Evolutionary conservation across 371 early-diverging fungal genomes (phyloP), one percentile per base, ranked within the genome.

Genomic region (Apophysomyces ossiformis): DNA sequence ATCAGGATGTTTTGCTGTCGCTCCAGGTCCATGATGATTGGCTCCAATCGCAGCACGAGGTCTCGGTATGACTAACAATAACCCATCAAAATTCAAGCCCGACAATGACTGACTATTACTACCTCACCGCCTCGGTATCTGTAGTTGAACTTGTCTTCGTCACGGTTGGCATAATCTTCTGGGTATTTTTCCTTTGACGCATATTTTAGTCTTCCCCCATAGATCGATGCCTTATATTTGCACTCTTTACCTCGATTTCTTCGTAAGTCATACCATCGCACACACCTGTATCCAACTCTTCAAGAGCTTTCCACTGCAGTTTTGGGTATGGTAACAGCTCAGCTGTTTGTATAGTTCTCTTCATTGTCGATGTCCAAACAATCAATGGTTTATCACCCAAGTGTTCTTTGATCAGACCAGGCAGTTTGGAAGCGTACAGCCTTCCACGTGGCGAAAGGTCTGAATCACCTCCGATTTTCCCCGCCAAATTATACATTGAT

Each of bases 211-310:
- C 7, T 26, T 26, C 2, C 32, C 32, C 46, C 46, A 45, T 45
- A 45, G 1, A 45, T 45, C 32, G 32, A 26, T 41, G 8, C 13
- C 13, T 41, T 41, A 11, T 41, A 11, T 41, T 41, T 41, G 8
- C 13, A 12, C 26, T 6, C 50, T 67, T 69, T 74, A 87, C 89
- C 79, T 92, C 96, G 63, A 99, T 97, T 70, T 98, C 97, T 69
- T 97, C 97, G 77, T 99, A 99, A 13, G 99, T 98, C 84, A 97
- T 84, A 26, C 96, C 98, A 78, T 99, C 99, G 82, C 99, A 99
- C 6, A 96, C 92, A 37, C 99, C 99, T 7, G 97, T 93, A 74
- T 97, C 94, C 61, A 99, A 76, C 74, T 99, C 99, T 78, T 99
- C 99, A 68, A 99, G 75, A 46, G 95, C 95, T 75, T 97, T 98